Evolutionary conservation across 352 stramenopile species (phyloP).

Genomic region (Phytopythium boreale): DNA sequence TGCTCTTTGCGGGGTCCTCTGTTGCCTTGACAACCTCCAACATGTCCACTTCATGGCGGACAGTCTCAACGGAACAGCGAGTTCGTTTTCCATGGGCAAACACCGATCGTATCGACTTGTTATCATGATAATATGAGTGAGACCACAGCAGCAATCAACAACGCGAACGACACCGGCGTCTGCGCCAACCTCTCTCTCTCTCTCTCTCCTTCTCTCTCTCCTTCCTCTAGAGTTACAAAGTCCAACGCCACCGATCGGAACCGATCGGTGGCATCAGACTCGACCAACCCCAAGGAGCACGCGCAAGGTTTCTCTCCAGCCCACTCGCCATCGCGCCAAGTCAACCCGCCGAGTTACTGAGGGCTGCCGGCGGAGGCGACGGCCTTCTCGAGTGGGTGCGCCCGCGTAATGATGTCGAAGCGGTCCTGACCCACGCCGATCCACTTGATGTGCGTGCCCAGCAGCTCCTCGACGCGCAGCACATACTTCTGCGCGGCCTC

Average conservation of each 20-base stretch:
- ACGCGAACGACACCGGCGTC: neutral
- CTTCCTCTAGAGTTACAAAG: neutral
- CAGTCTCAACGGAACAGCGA: neutral
- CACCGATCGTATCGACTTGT: neutral
- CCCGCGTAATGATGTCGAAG: constrained; percentile 92
- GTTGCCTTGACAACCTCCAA: no score
- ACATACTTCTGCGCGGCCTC: constrained; percentile 96
- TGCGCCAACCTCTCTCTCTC: neutral
- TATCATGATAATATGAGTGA: neutral
- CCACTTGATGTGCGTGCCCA: constrained; percentile 97
- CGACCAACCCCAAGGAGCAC: neutral
- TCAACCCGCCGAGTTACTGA: neutral
- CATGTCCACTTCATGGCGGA: no score
- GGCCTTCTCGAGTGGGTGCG: constrained; percentile 75
- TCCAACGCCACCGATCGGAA: neutral
- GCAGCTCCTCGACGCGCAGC: constrained; percentile 94
- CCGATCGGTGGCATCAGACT: neutral
- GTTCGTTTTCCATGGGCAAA: neutral
- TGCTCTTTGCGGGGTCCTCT: no score
- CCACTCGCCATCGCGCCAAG: neutral
- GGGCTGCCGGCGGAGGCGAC: constrained; percentile 11
- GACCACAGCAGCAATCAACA: neutral
- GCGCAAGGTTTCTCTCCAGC: neutral
- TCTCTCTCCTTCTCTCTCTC: neutral
- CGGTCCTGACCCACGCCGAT: constrained; percentile 97